Evolutionary conservation across 805 yeast species (phyloP).

Genomic region (Ogataea methylovora): DNA sequence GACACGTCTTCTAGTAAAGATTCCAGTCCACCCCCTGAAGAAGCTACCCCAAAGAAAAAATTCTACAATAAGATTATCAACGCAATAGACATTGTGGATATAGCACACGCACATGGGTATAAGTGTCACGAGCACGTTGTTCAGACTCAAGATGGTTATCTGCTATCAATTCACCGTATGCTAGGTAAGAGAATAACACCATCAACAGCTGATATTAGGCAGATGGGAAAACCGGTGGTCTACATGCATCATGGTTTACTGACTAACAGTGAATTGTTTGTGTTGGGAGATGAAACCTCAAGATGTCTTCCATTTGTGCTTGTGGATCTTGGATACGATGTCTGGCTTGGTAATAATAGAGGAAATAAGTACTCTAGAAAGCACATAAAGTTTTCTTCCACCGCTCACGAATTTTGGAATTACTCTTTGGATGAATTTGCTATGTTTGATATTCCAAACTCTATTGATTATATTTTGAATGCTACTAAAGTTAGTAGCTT

Average conservation of each 20-base stretch:
- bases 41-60: no score
- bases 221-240: conserved; percentile 32
- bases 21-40: background rate
- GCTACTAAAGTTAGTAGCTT: conserved; percentile 37
- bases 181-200: conserved; percentile 16
- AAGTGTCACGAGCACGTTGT: conserved; percentile 72
- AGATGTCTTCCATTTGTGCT: conserved; percentile 62
- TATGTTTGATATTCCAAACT: conserved; percentile 78
- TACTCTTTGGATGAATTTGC: conserved; percentile 91
- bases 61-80: conserved; percentile 9
- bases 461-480: conserved; percentile 63
- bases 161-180: conserved; percentile 71
- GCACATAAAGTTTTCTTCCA: conserved; percentile 39
- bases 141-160: conserved; percentile 67
- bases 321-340: conserved; percentile 81
- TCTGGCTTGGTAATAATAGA: conserved; percentile 89
- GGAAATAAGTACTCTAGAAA: conserved; percentile 90
- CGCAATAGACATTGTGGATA: conserved; percentile 24
- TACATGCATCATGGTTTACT: conserved; percentile 87
- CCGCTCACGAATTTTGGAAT: conserved; percentile 66
- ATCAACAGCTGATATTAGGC: conserved; percentile 2
- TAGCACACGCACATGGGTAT: conserved; percentile 44
- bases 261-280: conserved; percentile 70
- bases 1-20: no score
- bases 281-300: conserved; percentile 35